Conservation (phyloP, 2,329 filamentous ascomycete genomes). For the Monosporascus sp. region DNA sequence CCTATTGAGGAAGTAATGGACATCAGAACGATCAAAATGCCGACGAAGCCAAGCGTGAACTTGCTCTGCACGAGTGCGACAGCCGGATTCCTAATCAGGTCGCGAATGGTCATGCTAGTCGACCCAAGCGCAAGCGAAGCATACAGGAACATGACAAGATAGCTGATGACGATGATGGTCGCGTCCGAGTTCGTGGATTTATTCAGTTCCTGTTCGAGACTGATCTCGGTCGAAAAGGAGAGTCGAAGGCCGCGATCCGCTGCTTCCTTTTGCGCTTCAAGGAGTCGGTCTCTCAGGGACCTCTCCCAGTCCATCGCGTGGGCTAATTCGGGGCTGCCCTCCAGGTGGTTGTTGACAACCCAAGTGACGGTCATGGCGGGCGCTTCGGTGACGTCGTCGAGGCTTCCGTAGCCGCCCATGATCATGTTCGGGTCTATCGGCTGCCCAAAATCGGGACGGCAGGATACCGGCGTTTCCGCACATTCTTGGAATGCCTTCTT, state of each 20-base stretch:
- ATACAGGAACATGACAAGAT: slow-evolving; percentile 98
- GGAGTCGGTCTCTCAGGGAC: slow-evolving; percentile 66
- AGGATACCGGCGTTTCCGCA: slow-evolving; percentile 73
- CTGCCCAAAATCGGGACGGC: slow-evolving; percentile 83
- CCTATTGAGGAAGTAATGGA: slow-evolving; percentile 94
- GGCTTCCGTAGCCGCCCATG: slow-evolving; percentile 70
- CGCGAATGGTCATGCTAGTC: slow-evolving; percentile 71
- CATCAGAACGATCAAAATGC: slow-evolving; percentile 94
- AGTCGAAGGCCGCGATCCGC: slow-evolving; percentile 71
- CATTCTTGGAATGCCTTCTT: slow-evolving; percentile 67
- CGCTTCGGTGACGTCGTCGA: slow-evolving; percentile 64
- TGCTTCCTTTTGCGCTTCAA: slow-evolving; percentile 79
- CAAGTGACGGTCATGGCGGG: slow-evolving; percentile 84
- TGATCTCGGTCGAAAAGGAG: slow-evolving; percentile 94
- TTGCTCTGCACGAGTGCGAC: slow-evolving; percentile 91
- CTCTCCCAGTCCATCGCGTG: slow-evolving; percentile 87
- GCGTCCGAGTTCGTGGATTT: slow-evolving; percentile 98
- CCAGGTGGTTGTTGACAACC: slow-evolving; percentile 84
- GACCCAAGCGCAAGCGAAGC: slow-evolving; percentile 90
- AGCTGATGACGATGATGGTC: slow-evolving; percentile 93
- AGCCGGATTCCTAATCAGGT: slow-evolving; percentile 76
- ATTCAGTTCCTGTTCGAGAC: slow-evolving; percentile 91
- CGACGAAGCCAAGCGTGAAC: slow-evolving; percentile 89
- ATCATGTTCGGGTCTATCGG: slow-evolving; percentile 83
- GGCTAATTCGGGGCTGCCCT: slow-evolving; percentile 65